Evolutionary conservation across 345 rosid genomes (phyloP).

Genomic region (Gossypioides kirkii): DNA sequence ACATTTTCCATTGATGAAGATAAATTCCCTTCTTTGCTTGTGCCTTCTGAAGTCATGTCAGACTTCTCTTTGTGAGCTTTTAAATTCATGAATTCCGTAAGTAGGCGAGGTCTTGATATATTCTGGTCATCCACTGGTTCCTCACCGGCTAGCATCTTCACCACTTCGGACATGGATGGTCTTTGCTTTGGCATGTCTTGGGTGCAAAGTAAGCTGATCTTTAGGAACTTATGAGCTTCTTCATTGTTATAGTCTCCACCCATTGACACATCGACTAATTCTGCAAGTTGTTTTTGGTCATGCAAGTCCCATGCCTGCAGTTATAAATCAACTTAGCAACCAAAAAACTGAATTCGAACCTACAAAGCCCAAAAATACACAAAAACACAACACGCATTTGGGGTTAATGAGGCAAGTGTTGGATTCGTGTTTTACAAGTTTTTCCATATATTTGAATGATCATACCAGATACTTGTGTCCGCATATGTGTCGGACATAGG

Average conservation of each 20-base stretch:
- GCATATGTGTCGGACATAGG: neutral
- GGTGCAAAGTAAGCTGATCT: constrained; percentile 56
- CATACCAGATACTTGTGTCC: neutral
- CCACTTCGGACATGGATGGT: constrained; percentile 45
- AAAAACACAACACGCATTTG: neutral
- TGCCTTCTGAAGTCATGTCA: constrained; percentile 5
- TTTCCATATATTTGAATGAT: neutral
- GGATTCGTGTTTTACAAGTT: neutral
- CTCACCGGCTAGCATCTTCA: constrained; percentile 45
- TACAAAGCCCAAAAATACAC: neutral
- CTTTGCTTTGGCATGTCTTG: constrained; percentile 53
- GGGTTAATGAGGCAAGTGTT: neutral
- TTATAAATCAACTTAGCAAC: constrained; percentile 4
- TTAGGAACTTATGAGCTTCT: constrained; percentile 44
- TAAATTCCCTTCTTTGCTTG: constrained; percentile 12
- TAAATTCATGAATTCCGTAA: constrained; percentile 34
- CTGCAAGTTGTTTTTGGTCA: constrained; percentile 30
- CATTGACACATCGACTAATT: constrained; percentile 35
- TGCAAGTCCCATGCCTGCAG: constrained; percentile 45
- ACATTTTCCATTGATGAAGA: constrained; percentile 31
- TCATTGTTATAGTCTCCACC: constrained; percentile 27
- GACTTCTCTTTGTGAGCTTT: constrained; percentile 13
- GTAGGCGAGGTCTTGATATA: constrained; percentile 41
- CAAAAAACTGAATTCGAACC: neutral
- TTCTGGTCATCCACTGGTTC: constrained; percentile 27